Base-by-base conservation (phyloP, 73 alveolate genomes). In the Effrenium voratum region DNA sequence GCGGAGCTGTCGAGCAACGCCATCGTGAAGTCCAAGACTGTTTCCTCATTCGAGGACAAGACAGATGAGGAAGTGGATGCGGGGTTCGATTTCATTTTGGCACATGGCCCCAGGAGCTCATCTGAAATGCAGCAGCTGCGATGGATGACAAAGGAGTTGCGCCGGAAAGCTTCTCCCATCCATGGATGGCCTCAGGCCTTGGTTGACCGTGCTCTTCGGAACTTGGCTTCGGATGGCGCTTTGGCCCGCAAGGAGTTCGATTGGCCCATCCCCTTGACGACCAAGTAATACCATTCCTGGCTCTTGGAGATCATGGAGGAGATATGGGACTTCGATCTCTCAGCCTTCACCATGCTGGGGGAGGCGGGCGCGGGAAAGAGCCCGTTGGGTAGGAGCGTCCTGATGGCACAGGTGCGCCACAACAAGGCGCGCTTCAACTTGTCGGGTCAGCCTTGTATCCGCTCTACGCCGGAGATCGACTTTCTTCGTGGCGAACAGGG, bases 131-230 rank as follows among this genome's bases (percentile, higher is more conserved):
- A 38, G 1, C 93, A 82, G 52, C 57, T 82, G 8, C 26, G 77
- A 49, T 82, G 93, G 93, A 60, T 43, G 38, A 82, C 93, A 38
- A 82, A 82, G 30, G 76, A 82, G 41, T 76, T 82, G 4, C 73
- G 76, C 13, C 2, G 36, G 41, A 47, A 47, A 40, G 49, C 59
- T 24, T 82, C 93, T 28, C 93, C 93, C 5, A 82, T 82, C 93
- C 50, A 43, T 82, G 77, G 76, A 38, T 82, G 93, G 93, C 93
- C 76, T 5, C 38, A 28, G 0, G 73, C 77, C 6, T 16, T 82
- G 38, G 76, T 82, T 30, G n/a, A 36, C 41, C 73, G 50, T 0
- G 93, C 93, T 50, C 46, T 50, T 6, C 26, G 55, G 43, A 49
- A 49, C 76, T 15, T 82, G 57, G 59, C 93, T 1, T 32, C 93